Evolutionary conservation across 371 early-diverging fungal genomes (phyloP).

Genomic region (Actinomucor elegans): DNA sequence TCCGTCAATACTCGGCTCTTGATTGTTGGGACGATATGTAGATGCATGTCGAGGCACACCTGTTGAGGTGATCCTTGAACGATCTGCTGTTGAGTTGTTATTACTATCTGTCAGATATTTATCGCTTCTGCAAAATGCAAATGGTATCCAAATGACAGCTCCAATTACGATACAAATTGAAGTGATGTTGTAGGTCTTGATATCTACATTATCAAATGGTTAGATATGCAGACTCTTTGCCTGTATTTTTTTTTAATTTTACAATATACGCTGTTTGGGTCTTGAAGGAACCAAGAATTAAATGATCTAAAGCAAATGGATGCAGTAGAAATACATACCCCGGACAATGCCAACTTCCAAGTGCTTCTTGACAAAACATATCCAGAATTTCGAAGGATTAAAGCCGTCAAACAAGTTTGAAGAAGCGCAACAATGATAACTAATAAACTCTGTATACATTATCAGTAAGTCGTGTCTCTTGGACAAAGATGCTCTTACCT

Average conservation of each 20-base stretch:
- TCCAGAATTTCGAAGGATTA: neutral
- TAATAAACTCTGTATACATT: neutral
- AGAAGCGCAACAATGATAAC: slow-evolving; percentile 7
- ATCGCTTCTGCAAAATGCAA: slow-evolving; percentile 4
- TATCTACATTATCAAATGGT: neutral
- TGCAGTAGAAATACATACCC: slow-evolving; percentile 1
- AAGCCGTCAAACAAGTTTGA: neutral
- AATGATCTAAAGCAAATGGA: slow-evolving; percentile 3
- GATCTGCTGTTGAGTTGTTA: neutral
- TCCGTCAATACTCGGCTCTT: neutral
- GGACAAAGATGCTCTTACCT: neutral
- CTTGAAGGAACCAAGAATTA: neutral
- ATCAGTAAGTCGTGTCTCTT: neutral
- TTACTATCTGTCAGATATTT: neutral
- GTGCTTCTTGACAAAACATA: neutral
- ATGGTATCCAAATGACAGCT: slow-evolving; percentile 1
- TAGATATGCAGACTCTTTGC: neutral
- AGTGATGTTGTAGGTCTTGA: neutral
- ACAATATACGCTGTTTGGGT: neutral
- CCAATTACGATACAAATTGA: neutral
- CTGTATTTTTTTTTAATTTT: neutral
- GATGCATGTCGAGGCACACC: neutral
- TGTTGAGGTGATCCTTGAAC: neutral
- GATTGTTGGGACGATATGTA: slow-evolving; percentile 3
- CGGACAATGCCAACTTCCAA: slow-evolving; percentile 5